Percentiles rank a stretch among this genome's conserved stretches.
Conservation (phyloP, 148 eudicot genomes). For the Chenopodium suecicum region DNA sequence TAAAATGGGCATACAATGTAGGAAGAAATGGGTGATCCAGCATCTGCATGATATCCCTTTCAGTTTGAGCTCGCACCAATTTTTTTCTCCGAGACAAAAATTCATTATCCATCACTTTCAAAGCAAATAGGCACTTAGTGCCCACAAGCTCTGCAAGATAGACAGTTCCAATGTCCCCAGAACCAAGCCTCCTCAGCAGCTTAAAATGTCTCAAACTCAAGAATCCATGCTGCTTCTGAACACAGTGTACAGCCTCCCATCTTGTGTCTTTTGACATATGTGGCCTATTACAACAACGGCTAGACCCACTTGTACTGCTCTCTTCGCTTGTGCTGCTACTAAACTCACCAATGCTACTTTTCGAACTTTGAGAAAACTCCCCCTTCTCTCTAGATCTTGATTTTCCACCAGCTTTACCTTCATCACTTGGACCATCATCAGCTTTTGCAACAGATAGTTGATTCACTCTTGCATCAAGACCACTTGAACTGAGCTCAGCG, state of each 20-base stretch:
- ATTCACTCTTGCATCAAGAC: slow-evolving; percentile 29
- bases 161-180: slow-evolving; percentile 83
- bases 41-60: slow-evolving; percentile 72
- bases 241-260: slow-evolving; percentile 59
- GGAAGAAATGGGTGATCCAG: slow-evolving; percentile 96
- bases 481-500: slow-evolving; percentile 29
- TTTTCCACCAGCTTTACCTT: slow-evolving; percentile 36
- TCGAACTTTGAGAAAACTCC: slow-evolving; percentile 77
- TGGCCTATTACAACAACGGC: slow-evolving; percentile 53
- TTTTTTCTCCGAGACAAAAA: slow-evolving; percentile 65
- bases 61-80: slow-evolving; percentile 62
- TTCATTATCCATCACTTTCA: slow-evolving; percentile 88
- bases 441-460: slow-evolving; percentile 15
- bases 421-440: slow-evolving; percentile 18
- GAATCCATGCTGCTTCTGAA: slow-evolving; percentile 44
- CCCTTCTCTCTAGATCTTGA: slow-evolving; percentile 58
- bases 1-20: slow-evolving; percentile 73
- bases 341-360: slow-evolving; percentile 76
- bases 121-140: slow-evolving; percentile 67
- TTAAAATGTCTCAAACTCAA: slow-evolving; percentile 66
- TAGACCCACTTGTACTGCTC: slow-evolving; percentile 61
- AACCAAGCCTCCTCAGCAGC: slow-evolving; percentile 67
- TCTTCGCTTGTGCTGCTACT: slow-evolving; percentile 77
- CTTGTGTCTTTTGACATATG: slow-evolving; percentile 84
- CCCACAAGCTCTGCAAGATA: slow-evolving; percentile 68